Percentiles rank a stretch among this genome's conserved stretches.
Evolutionary conservation across 257 asterid genomes (phyloP).

Genomic region (Gentiana straminea): DNA sequence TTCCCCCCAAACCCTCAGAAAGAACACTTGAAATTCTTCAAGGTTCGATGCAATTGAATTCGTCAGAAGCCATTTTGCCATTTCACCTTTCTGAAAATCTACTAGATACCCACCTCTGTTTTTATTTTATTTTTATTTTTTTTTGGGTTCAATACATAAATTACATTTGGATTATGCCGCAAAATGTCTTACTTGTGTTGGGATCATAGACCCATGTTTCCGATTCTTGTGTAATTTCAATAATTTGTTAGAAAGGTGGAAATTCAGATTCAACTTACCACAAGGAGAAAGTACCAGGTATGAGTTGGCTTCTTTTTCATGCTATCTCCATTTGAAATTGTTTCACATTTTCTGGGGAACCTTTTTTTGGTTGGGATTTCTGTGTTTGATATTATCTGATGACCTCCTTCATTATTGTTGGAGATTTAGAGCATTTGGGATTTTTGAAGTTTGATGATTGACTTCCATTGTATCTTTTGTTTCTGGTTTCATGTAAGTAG

Average conservation of each 20-base stretch:
- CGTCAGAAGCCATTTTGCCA: constrained; percentile 17
- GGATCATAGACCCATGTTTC: constrained; percentile 3
- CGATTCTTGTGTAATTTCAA: constrained; percentile 2
- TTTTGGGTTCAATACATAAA: background rate
- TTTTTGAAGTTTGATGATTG: too few species aligned
- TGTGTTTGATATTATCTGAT: background rate
- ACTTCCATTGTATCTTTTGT: too few species aligned
- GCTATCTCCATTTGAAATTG: constrained; percentile 7
- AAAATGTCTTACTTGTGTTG: background rate
- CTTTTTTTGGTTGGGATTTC: background rate
- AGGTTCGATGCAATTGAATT: too few species aligned
- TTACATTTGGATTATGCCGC: background rate
- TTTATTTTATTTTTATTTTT: background rate
- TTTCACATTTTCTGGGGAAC: background rate
- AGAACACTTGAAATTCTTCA: too few species aligned
- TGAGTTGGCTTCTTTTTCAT: constrained; percentile 2
- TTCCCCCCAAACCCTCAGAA: too few species aligned
- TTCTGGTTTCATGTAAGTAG: too few species aligned
- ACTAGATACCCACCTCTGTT: constrained; percentile 25
- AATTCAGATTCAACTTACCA: too few species aligned
- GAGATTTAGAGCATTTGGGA: background rate
- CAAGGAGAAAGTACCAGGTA: background rate
- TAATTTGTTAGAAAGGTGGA: constrained; percentile 1
- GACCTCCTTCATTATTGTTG: too few species aligned
- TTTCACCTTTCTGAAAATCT: constrained; percentile 30